Evolutionary conservation across 78 protist genomes (phyloP).

Genomic region (Dictyostelium capitatum): DNA sequence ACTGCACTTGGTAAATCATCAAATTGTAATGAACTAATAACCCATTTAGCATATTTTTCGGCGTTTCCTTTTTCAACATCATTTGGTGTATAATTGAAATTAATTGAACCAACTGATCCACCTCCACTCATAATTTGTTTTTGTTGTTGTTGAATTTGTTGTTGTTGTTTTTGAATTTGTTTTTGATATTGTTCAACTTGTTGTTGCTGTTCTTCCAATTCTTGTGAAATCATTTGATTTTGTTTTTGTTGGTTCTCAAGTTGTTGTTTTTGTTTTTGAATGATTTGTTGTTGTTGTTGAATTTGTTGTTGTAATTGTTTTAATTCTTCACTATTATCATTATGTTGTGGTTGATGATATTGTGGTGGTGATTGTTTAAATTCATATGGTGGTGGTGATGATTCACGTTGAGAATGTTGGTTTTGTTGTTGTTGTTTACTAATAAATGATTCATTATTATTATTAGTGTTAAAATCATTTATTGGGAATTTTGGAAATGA

Average conservation of each 20-base stretch:
- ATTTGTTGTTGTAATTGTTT: slow-evolving; percentile 13
- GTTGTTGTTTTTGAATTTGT: slow-evolving; percentile 29
- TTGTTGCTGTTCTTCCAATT: slow-evolving; percentile 2
- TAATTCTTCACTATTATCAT: neutral
- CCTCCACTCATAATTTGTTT: slow-evolving; percentile 19
- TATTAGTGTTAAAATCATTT: neutral
- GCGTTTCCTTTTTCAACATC: slow-evolving; percentile 47
- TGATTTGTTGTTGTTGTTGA: neutral
- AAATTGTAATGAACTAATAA: slow-evolving; percentile 56
- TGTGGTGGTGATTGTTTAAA: slow-evolving; percentile 20
- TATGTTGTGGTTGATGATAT: neutral
- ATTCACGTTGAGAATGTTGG: neutral
- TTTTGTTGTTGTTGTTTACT: neutral
- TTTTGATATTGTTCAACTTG: slow-evolving; percentile 4
- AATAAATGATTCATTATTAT: neutral
- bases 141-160: slow-evolving; percentile 34
- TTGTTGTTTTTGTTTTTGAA: slow-evolving; percentile 16
- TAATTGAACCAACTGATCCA: neutral
- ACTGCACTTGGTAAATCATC: slow-evolving; percentile 64
- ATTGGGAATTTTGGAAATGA: slow-evolving; percentile 1
- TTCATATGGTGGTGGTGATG: slow-evolving; percentile 21
- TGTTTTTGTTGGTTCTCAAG: neutral
- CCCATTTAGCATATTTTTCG: slow-evolving; percentile 69
- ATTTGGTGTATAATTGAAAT: slow-evolving; percentile 28
- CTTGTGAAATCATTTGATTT: neutral